phyloP scores from a whole-genome alignment of 2,329 filamentous ascomycete genomes.

The Xylariaceae sp. region DNA sequence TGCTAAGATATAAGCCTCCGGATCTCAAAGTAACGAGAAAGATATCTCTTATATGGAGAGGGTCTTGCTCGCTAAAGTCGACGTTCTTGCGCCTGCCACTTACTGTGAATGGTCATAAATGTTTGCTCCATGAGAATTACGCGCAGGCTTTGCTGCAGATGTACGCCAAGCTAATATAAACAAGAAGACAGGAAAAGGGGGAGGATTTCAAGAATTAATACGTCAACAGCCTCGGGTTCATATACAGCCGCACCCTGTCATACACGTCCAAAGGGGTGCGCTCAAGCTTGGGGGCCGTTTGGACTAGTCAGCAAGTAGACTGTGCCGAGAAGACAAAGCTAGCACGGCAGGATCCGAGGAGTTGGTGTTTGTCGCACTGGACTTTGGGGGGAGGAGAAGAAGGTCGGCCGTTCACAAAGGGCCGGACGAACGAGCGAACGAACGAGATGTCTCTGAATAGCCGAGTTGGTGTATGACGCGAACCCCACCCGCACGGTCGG shows the following conservation, averaged over 20 bases:
- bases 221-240: conserved; percentile 21
- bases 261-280: conserved; percentile 20
- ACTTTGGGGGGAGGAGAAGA: conserved; percentile 13
- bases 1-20: conserved; percentile 33
- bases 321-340: conserved; percentile 22
- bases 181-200: conserved; percentile 12
- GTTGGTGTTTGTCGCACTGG: conserved; percentile 25
- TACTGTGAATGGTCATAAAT: conserved; percentile 88
- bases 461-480: conserved; percentile 36
- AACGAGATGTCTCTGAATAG: conserved; percentile 34
- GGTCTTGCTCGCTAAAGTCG: background rate
- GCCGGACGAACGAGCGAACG: conserved; percentile 29
- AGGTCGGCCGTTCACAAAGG: conserved; percentile 27
- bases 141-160: conserved; percentile 23
- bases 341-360: conserved; percentile 29
- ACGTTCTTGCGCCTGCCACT: conserved; percentile 33
- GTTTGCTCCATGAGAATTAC: conserved; percentile 65
- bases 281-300: background rate
- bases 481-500: conserved; percentile 36
- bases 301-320: conserved; percentile 5
- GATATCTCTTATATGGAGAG: background rate
- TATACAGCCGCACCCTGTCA: conserved; percentile 13
- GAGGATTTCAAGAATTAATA: conserved; percentile 18
- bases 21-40: conserved; percentile 12
- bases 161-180: conserved; percentile 23